Percentiles rank a stretch among this genome's conserved stretches.
Conservation (phyloP, 306 rosid species). For the Sesbania bispinosa region DNA sequence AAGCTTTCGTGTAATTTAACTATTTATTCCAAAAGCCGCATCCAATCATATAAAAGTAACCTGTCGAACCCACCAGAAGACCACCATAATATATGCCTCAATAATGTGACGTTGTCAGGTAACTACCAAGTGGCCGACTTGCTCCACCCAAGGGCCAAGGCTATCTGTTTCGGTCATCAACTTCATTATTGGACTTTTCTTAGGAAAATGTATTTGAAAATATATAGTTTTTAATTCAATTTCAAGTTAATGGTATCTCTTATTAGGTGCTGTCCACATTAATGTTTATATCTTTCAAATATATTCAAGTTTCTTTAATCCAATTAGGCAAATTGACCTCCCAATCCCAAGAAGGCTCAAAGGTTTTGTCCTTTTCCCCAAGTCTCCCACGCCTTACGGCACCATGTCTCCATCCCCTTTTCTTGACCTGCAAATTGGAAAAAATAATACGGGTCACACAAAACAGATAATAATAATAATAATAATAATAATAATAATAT, state of each 20-base stretch:
- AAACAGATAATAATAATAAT: no score
- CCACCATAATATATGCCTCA: no score
- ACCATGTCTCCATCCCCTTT: neutral
- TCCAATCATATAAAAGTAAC: no score
- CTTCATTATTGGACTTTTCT: neutral
- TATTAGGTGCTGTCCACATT: neutral
- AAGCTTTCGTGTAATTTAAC: no score
- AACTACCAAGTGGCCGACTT: no score
- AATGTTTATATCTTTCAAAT: neutral
- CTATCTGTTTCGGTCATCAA: neutral
- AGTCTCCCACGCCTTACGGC: neutral
- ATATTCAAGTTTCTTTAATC: constrained; percentile 10
- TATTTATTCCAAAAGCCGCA: no score
- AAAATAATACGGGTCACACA: neutral
- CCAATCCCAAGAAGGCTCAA: constrained; percentile 21
- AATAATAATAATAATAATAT: neutral
- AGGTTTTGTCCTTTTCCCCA: neutral
- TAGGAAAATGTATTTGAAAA: neutral
- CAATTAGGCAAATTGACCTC: neutral
- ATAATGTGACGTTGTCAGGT: no score
- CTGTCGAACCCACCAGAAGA: no score
- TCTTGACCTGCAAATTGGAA: constrained; percentile 40
- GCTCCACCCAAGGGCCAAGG: neutral
- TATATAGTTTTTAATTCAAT: neutral
- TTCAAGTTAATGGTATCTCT: neutral